phyloP scores from a whole-genome alignment of 805 yeast genomes.

The Candida xiaguanensis region DNA sequence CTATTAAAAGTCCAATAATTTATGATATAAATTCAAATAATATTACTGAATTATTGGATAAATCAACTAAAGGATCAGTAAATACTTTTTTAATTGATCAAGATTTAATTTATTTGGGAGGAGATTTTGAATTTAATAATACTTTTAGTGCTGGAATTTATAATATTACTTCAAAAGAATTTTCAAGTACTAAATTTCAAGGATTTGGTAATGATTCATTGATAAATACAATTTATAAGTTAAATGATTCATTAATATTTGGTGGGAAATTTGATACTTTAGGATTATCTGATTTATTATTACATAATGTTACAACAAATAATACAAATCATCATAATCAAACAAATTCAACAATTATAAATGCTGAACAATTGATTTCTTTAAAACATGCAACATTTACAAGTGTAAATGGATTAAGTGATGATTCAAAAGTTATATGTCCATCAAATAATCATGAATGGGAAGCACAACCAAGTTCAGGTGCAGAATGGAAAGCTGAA shows the following conservation, averaged over 20 bases:
- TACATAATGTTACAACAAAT: constrained; percentile 29
- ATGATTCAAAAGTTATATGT: constrained; percentile 47
- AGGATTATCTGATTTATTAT: constrained; percentile 46
- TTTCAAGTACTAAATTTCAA: constrained; percentile 58
- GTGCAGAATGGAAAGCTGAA: constrained; percentile 65
- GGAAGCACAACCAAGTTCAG: constrained; percentile 43
- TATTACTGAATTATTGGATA: constrained; percentile 19
- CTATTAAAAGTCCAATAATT: constrained; percentile 30
- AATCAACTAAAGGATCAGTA: constrained; percentile 27
- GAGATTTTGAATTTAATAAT: constrained; percentile 55
- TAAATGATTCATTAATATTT: constrained; percentile 54
- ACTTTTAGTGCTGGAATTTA: constrained; percentile 64
- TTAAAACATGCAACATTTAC: constrained; percentile 53
- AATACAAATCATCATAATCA: constrained; percentile 21
- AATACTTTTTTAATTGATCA: constrained; percentile 36
- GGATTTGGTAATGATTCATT: constrained; percentile 66
- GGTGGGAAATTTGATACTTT: constrained; percentile 73
- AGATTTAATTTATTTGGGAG: constrained; percentile 71
- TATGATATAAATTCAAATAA: constrained; percentile 26
- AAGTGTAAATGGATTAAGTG: constrained; percentile 38
- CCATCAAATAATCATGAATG: constrained; percentile 53
- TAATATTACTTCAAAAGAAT: constrained; percentile 40
- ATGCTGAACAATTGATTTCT: constrained; percentile 61
- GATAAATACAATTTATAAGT: constrained; percentile 59
- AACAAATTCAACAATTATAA: constrained; percentile 37